A percentile compares a stretch with the other conserved stretches of the same genome.
Conservation (phyloP, 75 land plant species). For the Selaginella moellendorffii region DNA sequence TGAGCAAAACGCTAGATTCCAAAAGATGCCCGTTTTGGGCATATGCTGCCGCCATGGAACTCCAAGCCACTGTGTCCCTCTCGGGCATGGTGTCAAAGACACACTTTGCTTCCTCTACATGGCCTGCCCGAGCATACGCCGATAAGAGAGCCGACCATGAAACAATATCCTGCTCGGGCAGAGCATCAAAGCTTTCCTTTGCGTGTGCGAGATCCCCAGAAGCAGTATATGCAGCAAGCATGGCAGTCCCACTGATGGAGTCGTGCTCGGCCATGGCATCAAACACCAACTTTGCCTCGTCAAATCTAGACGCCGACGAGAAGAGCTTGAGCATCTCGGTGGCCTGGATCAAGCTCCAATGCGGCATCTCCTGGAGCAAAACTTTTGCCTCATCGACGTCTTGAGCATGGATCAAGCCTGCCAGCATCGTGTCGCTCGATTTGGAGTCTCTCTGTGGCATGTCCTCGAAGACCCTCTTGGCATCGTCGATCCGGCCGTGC, state of each 20-base stretch:
- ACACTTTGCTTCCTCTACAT: not conserved
- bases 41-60: not conserved
- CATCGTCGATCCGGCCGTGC: not conserved
- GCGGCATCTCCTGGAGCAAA: not conserved
- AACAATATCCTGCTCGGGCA: not conserved
- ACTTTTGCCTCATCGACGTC: not conserved
- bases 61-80: not conserved
- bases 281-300: not conserved
- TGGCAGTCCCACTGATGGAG: not conserved
- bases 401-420: not conserved
- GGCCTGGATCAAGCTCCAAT: not conserved
- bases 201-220: not conserved
- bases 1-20: not conserved
- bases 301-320: not conserved
- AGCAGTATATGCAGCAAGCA: not conserved
- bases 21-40: not conserved
- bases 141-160: not conserved
- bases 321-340: not conserved
- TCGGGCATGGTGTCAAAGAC: not conserved
- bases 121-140: not conserved
- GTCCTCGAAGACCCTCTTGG: not conserved
- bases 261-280: not conserved
- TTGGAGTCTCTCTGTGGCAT: not conserved
- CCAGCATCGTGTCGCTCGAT: not conserved
- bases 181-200: not conserved